Evolutionary conservation across 305 asterid genomes (phyloP).

Genomic region (Fraxinus paxiana): DNA sequence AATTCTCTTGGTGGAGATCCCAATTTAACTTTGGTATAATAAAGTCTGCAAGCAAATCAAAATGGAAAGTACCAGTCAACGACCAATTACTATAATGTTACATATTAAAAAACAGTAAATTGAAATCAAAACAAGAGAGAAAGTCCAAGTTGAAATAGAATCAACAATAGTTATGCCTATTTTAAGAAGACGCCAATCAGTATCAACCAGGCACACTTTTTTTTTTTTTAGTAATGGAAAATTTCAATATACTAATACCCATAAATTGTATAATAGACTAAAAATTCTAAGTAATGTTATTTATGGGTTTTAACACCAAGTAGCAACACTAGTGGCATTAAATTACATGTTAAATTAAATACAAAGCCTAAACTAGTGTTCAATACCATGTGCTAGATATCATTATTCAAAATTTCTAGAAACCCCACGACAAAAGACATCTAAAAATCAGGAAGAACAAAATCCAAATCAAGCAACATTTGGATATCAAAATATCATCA

Average conservation of each 20-base stretch:
- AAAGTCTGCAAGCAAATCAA: constrained; percentile 47
- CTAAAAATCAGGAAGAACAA: constrained; percentile 5
- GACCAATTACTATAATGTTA: neutral
- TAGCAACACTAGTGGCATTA: neutral
- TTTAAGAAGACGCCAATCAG: neutral
- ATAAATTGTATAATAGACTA: neutral
- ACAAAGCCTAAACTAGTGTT: neutral
- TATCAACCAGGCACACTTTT: neutral
- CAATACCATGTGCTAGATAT: neutral
- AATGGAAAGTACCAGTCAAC: neutral
- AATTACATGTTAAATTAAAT: too few relatives aligned
- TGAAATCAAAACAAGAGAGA: neutral
- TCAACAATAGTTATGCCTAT: neutral
- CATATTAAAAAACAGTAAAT: neutral
- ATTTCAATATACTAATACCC: neutral
- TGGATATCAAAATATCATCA: neutral
- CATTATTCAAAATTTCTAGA: neutral
- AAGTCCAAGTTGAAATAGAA: neutral
- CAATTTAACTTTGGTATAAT: constrained; percentile 79
- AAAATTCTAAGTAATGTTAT: too few relatives aligned
- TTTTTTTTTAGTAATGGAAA: neutral
- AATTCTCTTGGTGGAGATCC: constrained; percentile 96
- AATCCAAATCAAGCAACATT: neutral
- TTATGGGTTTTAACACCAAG: neutral
- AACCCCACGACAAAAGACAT: neutral